Evolutionary conservation across 257 asterid species (phyloP).

Genomic region (Agastache rugosa): DNA sequence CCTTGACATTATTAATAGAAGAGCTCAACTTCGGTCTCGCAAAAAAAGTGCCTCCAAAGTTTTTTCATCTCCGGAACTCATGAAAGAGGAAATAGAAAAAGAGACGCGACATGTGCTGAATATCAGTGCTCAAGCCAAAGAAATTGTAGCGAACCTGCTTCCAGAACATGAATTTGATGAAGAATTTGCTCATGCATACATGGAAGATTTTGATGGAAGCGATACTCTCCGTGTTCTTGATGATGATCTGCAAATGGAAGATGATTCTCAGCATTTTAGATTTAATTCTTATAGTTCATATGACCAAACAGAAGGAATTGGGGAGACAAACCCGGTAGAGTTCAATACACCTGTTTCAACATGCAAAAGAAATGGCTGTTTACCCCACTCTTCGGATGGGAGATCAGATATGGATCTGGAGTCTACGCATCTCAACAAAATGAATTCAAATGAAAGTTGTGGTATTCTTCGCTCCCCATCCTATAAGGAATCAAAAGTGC

Average conservation of each 20-base stretch:
- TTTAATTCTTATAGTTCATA: slow-evolving; percentile 36
- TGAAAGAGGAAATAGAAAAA: slow-evolving; percentile 52
- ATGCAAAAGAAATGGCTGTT: slow-evolving; percentile 32
- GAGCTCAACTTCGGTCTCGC: slow-evolving; percentile 34
- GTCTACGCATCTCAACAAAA: slow-evolving; percentile 37
- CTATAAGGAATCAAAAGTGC: slow-evolving; percentile 41
- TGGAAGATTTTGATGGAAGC: slow-evolving; percentile 58
- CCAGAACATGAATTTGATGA: slow-evolving; percentile 60
- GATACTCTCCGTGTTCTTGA: slow-evolving; percentile 38
- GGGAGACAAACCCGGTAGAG: slow-evolving; percentile 54
- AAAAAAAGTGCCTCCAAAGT: slow-evolving; percentile 28
- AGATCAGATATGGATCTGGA: slow-evolving; percentile 37
- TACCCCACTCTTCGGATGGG: slow-evolving; percentile 41
- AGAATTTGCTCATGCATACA: slow-evolving; percentile 67
- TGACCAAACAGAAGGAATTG: slow-evolving; percentile 60
- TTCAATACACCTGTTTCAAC: slow-evolving; percentile 39
- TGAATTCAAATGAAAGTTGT: slow-evolving; percentile 35
- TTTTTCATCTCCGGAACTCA: slow-evolving; percentile 33
- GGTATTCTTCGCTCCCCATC: slow-evolving; percentile 32
- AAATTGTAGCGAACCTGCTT: slow-evolving; percentile 60
- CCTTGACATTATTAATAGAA: slow-evolving; percentile 56
- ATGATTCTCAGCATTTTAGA: slow-evolving; percentile 31
- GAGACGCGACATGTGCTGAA: slow-evolving; percentile 65
- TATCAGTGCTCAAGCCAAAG: slow-evolving; percentile 85
- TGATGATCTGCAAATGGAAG: slow-evolving; percentile 39